Conservation (phyloP, 768 basidiomycete species). For the Suillus lakei region DNA sequence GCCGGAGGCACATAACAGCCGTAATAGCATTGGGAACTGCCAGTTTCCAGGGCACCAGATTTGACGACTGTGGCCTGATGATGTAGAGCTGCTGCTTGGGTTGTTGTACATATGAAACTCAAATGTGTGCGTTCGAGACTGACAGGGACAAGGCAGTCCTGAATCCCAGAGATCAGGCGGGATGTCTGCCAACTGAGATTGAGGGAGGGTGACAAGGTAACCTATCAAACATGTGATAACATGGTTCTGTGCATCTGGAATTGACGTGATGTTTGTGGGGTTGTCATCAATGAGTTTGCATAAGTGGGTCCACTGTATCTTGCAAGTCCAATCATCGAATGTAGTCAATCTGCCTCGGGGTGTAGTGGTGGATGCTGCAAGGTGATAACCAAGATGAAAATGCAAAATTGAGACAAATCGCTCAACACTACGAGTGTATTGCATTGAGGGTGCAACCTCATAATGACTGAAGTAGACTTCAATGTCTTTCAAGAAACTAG, state of each 20-base stretch:
- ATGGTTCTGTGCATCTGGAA: neutral
- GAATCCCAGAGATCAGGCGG: conserved; percentile 1
- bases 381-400: neutral
- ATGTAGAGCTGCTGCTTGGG: neutral
- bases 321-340: neutral
- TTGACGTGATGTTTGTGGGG: neutral
- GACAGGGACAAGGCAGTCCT: neutral
- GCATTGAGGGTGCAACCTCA: neutral
- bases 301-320: neutral
- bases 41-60: neutral
- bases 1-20: conserved; percentile 8
- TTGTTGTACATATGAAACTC: neutral
- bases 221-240: neutral
- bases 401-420: neutral
- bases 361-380: neutral
- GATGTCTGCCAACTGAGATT: neutral
- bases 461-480: neutral
- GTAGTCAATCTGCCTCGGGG: neutral
- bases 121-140: neutral
- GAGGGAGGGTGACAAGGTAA: neutral
- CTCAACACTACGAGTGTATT: neutral
- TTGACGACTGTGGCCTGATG: neutral
- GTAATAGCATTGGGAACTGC: neutral
- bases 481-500: neutral
- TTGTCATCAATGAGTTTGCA: neutral